Base-by-base conservation (phyloP, 768 basidiomycete species). In the Boletus barrowsii region DNA sequence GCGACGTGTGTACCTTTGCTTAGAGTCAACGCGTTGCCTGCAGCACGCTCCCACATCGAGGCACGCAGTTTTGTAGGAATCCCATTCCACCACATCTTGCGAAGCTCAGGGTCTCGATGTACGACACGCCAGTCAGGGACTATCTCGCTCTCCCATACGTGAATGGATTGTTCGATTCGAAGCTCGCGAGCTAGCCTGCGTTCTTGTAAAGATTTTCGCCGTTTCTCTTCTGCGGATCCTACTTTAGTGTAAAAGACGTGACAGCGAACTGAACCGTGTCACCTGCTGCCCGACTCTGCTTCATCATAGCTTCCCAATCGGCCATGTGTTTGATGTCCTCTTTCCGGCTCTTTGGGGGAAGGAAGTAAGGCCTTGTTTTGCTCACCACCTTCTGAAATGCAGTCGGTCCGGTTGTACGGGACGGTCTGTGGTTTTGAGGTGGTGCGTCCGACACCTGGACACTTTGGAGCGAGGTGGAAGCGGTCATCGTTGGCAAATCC, bases 271-370 rank as follows among this genome's bases (percentile, higher is more conserved):
- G 58, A 37, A 30, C 52, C 11, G 10, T 10, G 72, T 66, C 55
- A 92, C 92, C 90, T 59, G 86, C 81, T 17, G 72, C 69, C 49
- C 87, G 83, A 72, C 89, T 92, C 42, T 76, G 83, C 58, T 83
- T 84, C 87, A 93, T 91, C 91, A 96, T 96, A 33, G 78, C 72
- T 64, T 91, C 82, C 88, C 93, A 94, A 65, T 88, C 88, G 5
- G 85, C 82, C 66, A 92, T 76, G 71, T 96, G 93, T 60, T 87
- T 94, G 45, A 77, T 70, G 64, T 95, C 93, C 70, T 96, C 93
- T 54, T 80, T 66, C 29, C 79, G 80, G 45, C 71, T 73, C 67
- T 96, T 96, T 7, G 93, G 93, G 22, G 93, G 93, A n/a, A 95
- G 75, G 66, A 86, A 87, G 5, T 78, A 70, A 17, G 90, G 93